phyloP scores from a whole-genome alignment of 2,329 filamentous ascomycete genomes.

The Nemania diffusa region DNA sequence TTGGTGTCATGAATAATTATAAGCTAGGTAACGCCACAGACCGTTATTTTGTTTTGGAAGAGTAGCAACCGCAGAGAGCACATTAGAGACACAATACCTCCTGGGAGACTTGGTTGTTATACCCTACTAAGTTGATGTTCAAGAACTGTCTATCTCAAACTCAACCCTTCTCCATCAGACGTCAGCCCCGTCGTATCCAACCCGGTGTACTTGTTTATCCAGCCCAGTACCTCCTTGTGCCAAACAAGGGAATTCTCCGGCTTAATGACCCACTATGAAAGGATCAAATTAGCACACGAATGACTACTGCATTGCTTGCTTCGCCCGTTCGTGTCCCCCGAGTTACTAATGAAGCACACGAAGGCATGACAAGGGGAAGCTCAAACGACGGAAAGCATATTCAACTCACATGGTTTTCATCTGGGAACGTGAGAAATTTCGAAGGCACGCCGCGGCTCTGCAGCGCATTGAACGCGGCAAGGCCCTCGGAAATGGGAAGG shows the following conservation, averaged over 20 bases:
- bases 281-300: constrained; percentile 11
- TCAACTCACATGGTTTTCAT: constrained; percentile 68
- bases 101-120: neutral
- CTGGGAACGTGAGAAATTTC: constrained; percentile 82
- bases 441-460: constrained; percentile 80
- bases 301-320: neutral
- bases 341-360: neutral
- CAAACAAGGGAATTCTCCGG: constrained; percentile 91
- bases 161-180: constrained; percentile 38
- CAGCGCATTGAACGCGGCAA: constrained; percentile 86
- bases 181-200: constrained; percentile 49
- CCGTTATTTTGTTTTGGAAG: neutral
- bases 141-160: constrained; percentile 30
- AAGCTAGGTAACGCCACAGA: neutral
- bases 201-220: constrained; percentile 73
- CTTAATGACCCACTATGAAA: constrained; percentile 80
- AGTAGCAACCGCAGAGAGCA: neutral
- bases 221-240: constrained; percentile 86
- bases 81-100: neutral
- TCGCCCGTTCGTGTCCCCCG: neutral
- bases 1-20: neutral
- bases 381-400: neutral
- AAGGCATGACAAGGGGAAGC: neutral
- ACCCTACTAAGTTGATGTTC: neutral
- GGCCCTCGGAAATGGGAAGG: constrained; percentile 83